Conservation (phyloP, 495 filamentous ascomycete species). For the Darksidea phi region DNA sequence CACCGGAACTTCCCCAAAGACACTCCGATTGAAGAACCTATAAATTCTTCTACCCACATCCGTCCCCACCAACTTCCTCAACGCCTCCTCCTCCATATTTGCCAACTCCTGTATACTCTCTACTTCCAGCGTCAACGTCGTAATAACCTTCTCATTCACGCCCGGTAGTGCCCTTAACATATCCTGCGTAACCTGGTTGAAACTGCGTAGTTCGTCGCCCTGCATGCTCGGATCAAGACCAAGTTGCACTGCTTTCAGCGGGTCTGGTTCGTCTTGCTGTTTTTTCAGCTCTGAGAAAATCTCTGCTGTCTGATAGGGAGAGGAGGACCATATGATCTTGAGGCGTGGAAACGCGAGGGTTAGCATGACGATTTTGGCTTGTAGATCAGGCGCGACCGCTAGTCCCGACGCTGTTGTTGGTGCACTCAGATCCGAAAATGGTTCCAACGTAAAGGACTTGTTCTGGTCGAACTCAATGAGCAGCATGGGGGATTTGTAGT, state of each 20-base stretch:
- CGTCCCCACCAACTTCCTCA: constrained; percentile 70
- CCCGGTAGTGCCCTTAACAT: constrained; percentile 87
- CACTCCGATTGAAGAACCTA: constrained; percentile 80
- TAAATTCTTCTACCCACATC: constrained; percentile 77
- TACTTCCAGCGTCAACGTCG: constrained; percentile 66
- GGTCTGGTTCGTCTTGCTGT: constrained; percentile 83
- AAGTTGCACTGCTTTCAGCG: constrained; percentile 76
- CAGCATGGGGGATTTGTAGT: constrained; percentile 89
- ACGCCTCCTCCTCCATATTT: constrained; percentile 75
- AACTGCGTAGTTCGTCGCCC: constrained; percentile 58
- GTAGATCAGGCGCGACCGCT: constrained; percentile 62
- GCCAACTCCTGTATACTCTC: constrained; percentile 79
- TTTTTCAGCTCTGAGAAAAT: constrained; percentile 94
- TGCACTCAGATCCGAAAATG: constrained; percentile 78
- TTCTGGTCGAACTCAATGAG: constrained; percentile 97
- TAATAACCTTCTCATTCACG: constrained; percentile 73
- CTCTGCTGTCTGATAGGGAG: constrained; percentile 93
- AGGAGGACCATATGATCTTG: constrained; percentile 88
- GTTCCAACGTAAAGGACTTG: constrained; percentile 94
- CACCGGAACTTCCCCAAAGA: constrained; percentile 56
- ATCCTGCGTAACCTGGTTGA: constrained; percentile 72
- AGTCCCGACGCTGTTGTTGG: constrained; percentile 55
- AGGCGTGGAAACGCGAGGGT: constrained; percentile 89
- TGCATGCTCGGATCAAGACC: constrained; percentile 69
- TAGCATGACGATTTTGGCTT: constrained; percentile 87